Evolutionary conservation across 805 yeast species (phyloP).

Genomic region (Brettanomyces custersianus): DNA sequence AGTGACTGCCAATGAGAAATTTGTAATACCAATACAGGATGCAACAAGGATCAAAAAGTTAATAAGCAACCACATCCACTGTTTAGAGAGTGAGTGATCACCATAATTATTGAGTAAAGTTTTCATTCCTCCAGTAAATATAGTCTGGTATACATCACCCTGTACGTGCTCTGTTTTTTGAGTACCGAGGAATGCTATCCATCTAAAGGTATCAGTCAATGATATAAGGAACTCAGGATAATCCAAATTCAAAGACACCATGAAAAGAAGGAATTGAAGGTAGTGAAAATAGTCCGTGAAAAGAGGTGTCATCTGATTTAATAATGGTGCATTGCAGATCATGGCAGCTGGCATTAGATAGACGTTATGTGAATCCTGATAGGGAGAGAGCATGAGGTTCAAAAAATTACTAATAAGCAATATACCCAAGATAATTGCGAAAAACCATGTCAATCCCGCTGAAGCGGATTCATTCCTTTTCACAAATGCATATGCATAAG

Average conservation of each 20-base stretch:
- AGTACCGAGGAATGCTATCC: conserved; percentile 42
- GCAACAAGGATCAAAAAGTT: conserved; percentile 22
- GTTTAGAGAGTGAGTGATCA: conserved; percentile 4
- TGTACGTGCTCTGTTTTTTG: conserved; percentile 6
- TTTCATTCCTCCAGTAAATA: conserved; percentile 32
- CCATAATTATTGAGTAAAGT: conserved; percentile 26
- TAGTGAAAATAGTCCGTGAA: conserved; percentile 40
- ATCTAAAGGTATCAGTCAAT: conserved; percentile 36
- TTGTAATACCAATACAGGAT: conserved; percentile 13
- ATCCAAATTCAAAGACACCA: conserved; percentile 42
- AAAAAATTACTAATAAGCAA: conserved; percentile 27
- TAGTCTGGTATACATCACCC: conserved; percentile 35
- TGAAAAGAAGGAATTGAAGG: conserved; percentile 50
- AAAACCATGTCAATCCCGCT: conserved; percentile 29
- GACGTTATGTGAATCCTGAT: conserved; percentile 48
- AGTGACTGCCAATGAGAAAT: conserved; percentile 2
- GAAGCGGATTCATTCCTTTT: conserved; percentile 29
- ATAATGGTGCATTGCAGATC: conserved; percentile 47
- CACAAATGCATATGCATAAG: conserved; percentile 40
- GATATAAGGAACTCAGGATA: conserved; percentile 63
- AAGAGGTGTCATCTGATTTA: conserved; percentile 48
- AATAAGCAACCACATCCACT: conserved; percentile 37
- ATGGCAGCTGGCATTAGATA: conserved; percentile 45
- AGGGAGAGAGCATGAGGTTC: conserved; percentile 39
- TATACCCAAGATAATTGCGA: conserved; percentile 32